Evolutionary conservation across 2,329 filamentous ascomycete species (phyloP).

Genomic region (Tolypocladium tropicale): DNA sequence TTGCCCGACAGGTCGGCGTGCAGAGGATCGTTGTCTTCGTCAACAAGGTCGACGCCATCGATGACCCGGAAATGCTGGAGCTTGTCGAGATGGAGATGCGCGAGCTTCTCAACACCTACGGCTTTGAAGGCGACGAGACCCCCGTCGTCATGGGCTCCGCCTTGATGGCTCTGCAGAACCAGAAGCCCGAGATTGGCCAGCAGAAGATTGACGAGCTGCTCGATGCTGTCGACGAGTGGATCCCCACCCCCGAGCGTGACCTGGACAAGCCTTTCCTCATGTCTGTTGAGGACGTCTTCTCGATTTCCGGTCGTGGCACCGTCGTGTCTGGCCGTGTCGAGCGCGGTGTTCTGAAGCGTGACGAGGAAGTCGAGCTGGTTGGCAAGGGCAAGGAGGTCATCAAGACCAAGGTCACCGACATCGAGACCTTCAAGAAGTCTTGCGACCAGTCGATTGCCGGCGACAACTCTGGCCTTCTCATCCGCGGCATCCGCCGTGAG

Average conservation of each 20-base stretch:
- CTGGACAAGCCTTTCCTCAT: constrained; percentile 98
- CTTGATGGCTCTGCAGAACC: constrained; percentile 83
- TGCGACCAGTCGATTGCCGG: constrained; percentile 93
- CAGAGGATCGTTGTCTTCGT: constrained; percentile 98
- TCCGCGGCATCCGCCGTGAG: constrained; percentile 93
- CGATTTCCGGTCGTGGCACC: constrained; percentile 86
- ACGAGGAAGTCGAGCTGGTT: constrained; percentile 88
- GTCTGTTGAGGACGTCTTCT: constrained; percentile 92
- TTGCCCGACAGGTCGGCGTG: constrained; percentile 96
- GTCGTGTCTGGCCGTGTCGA: constrained; percentile 96
- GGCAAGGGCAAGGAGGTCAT: constrained; percentile 73
- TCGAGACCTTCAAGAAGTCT: constrained; percentile 99
- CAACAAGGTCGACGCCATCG: constrained; percentile 97
- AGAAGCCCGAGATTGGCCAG: constrained; percentile 76
- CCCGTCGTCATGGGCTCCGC: constrained; percentile 96
- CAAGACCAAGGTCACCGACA: constrained; percentile 99
- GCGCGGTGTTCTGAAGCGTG: constrained; percentile 88
- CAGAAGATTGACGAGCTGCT: constrained; percentile 88
- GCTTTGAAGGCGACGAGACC: constrained; percentile 96
- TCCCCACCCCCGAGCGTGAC: constrained; percentile 88
- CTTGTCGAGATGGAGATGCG: constrained; percentile 99
- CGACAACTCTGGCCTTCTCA: constrained; percentile 94
- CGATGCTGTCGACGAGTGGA: constrained; percentile 85
- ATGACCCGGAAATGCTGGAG: constrained; percentile 99
- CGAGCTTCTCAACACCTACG: constrained; percentile 84